Evolutionary conservation across 2,329 filamentous ascomycete species (phyloP), one percentile per base, ranked within the genome.

Genomic region (Blumeriella jaapii): DNA sequence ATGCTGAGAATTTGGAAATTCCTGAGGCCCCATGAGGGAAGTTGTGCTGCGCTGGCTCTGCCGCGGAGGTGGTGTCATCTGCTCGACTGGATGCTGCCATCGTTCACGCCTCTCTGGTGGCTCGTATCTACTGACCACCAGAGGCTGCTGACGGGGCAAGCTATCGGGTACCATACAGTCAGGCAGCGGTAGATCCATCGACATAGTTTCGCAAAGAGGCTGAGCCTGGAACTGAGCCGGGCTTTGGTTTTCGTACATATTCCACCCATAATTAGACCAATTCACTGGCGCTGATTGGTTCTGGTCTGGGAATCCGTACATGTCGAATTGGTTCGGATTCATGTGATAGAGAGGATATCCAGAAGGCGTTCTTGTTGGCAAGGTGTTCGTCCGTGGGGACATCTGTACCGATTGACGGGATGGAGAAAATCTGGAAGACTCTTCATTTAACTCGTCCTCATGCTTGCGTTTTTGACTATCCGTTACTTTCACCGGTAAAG

Each of bases 401-500:
- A 40, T 35, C 18, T 42, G 44, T 7, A 39, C 26, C 14, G 40
- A 41, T 12, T 37, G 25, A n/a, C 35, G 38, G 17, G 17, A 28
- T 4, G 24, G 31, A 10, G 22, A 23, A n/a, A 25, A 15, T 11
- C 13, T 10, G 19, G 14, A 6, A 36, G 18, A 13, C 8, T 8
- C 16, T 5, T 31, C 27, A 11, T 40, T 15, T 13, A 31, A 22
- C 29, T 24, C 23, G 9, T 29, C 31, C 3, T 40, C 23, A 25
- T 32, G 35, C 24, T 35, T 45, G 7, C 43, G 40, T 25, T 38
- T 46, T 29, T 34, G 43, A 22, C 29, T 20, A 17, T 18, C 16
- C 6, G 10, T 19, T 12, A 29, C 7, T 9, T 37, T 38, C 14
- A 26, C 20, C 6, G 33, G 29, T 20, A 42, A 12, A 3, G 37